Percentiles rank a stretch among this genome's conserved stretches.
These are phyloP conservation scores for Ceratocystis ficicola DNA, from an alignment of 2,329 filamentous ascomycete genomes.

Conservation along the genomic window DNA sequence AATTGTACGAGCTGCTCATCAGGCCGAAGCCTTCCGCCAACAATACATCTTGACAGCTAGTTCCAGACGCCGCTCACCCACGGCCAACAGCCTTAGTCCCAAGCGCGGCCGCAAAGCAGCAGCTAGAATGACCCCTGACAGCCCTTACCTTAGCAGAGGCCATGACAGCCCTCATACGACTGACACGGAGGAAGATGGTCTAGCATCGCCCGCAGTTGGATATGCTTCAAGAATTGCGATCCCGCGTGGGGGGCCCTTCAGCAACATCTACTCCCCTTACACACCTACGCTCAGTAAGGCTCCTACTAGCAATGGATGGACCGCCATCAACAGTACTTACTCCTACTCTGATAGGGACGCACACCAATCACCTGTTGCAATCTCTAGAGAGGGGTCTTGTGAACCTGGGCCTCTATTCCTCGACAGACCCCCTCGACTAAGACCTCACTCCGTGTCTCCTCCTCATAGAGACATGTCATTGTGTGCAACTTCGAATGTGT, in stretches of 20 bases:
- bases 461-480: background rate
- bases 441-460: slow-evolving; percentile 13
- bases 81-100: slow-evolving; percentile 13
- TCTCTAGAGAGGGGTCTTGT: slow-evolving; percentile 18
- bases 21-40: slow-evolving; percentile 36
- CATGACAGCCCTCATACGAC: slow-evolving; percentile 32
- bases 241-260: background rate
- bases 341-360: background rate
- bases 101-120: background rate
- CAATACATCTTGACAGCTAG: slow-evolving; percentile 25
- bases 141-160: slow-evolving; percentile 7
- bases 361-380: slow-evolving; percentile 12
- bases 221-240: background rate
- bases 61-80: slow-evolving; percentile 11
- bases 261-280: background rate
- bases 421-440: background rate
- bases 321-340: slow-evolving; percentile 8
- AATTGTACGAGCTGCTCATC: slow-evolving; percentile 40
- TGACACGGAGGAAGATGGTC: slow-evolving; percentile 33
- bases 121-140: slow-evolving; percentile 9
- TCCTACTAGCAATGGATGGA: slow-evolving; percentile 17
- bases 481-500: background rate
- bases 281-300: background rate
- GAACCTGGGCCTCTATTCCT: slow-evolving; percentile 6
- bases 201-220: slow-evolving; percentile 5